Evolutionary conservation across 148 eudicot species (phyloP).

Genomic region (Silene conica): DNA sequence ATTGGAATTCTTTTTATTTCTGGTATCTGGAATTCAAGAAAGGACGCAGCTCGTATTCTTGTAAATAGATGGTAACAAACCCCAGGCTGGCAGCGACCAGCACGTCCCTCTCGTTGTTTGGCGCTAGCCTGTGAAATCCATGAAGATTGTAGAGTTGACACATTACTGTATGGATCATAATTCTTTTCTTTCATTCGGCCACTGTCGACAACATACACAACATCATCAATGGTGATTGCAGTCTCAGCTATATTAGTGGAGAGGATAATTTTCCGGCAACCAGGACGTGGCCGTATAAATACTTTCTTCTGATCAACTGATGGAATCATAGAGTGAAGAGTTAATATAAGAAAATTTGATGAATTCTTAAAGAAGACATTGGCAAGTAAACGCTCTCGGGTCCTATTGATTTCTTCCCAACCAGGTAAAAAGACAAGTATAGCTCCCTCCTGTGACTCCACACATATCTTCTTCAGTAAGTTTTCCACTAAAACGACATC

Average conservation of each 20-base stretch:
- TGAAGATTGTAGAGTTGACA: slow-evolving; percentile 82
- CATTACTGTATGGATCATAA: slow-evolving; percentile 87
- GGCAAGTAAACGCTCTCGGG: slow-evolving; percentile 40
- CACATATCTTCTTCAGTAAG: slow-evolving; percentile 70
- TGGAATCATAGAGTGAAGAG: slow-evolving; percentile 93
- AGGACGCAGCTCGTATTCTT: slow-evolving; percentile 59
- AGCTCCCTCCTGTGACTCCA: slow-evolving; percentile 71
- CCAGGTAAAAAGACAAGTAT: slow-evolving; percentile 92
- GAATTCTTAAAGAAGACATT: slow-evolving; percentile 51
- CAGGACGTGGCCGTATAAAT: slow-evolving; percentile 57
- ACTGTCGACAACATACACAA: slow-evolving; percentile 86
- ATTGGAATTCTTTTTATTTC: slow-evolving; percentile 84
- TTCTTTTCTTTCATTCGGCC: slow-evolving; percentile 95
- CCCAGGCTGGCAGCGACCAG: slow-evolving; percentile 97
- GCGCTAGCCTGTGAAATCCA: slow-evolving; percentile 97
- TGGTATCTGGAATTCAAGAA: slow-evolving; percentile 83
- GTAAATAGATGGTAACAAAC: slow-evolving; percentile 90
- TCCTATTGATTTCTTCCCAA: slow-evolving; percentile 86
- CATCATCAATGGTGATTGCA: slow-evolving; percentile 87
- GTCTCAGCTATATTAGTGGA: slow-evolving; percentile 97
- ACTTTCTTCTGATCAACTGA: slow-evolving; percentile 78
- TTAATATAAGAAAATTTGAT: slow-evolving; percentile 54
- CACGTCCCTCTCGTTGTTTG: slow-evolving; percentile 98
- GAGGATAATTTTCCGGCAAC: slow-evolving; percentile 89
- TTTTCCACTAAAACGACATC: slow-evolving; percentile 67